Evolutionary conservation across 345 rosid genomes (phyloP), one percentile per base, ranked within the genome.

Genomic region (Camelina laxa): DNA sequence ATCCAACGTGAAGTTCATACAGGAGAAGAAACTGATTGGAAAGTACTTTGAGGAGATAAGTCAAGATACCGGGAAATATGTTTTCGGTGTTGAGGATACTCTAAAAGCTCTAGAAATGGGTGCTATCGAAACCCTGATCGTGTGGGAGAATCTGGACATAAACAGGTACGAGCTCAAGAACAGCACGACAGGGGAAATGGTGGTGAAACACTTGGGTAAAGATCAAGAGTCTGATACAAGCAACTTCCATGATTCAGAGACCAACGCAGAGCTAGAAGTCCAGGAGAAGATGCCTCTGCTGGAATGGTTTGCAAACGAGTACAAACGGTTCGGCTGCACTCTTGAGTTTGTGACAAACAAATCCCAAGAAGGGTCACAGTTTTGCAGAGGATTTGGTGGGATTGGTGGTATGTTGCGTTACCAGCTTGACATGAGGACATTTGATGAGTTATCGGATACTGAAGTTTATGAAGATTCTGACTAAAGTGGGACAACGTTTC

Each of bases 31-130:
- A 13, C 79, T 93, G 82, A 87, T 93, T 72, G 96, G 97, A 33
- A 93, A 91, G 71, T 91, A 93, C 82, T 93, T 93, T 42, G 98
- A 93, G 82, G 98, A 93, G 82, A 93, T 93, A 4, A 90, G 95
- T 75, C 98, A 91, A 87, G 93, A 93, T 60, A 91, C 98, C 0
- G 96, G 97, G 56, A 92, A 88, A 12, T 92, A 92, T 58, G 97
- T 92, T 16, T 88, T 92, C 62, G 97, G 98, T 64, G 86, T 90
- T 36, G 98, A 90, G 0, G 97, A 93, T 72, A 93, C 98, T 3
- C 65, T 93, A 58, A 89, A 90, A 80, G 96, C 88, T 31, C 75
- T 93, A 61, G 98, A 89, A 16, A 87, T 85, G 95, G 98, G 98
- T 73, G 98, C 98, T 65, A 89, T 93, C 2, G 98, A 93, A 73